Evolutionary conservation across 1,139 yeast genomes (phyloP).

Genomic region (Lipomyces yarrowii): DNA sequence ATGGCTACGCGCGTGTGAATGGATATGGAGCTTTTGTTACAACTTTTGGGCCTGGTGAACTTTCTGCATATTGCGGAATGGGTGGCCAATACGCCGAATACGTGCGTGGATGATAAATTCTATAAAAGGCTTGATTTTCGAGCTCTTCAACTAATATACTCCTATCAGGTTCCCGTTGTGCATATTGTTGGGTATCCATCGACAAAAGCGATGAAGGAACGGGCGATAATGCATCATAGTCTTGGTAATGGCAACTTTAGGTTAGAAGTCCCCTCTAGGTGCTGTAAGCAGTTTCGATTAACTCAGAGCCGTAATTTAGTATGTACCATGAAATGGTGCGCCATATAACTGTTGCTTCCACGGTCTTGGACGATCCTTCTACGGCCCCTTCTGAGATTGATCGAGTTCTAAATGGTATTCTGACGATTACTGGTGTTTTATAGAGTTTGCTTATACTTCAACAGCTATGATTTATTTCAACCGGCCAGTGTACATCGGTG

Average conservation of each 20-base stretch:
- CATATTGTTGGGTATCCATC: slow-evolving; percentile 82
- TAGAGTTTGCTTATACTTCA: not conserved
- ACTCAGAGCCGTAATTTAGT: not conserved
- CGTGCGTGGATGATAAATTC: not conserved
- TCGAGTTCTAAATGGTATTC: slow-evolving; percentile 51
- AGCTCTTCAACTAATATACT: not conserved
- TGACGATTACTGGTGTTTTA: no score
- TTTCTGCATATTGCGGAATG: not conserved
- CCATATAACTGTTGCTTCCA: slow-evolving; percentile 36
- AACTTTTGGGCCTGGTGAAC: not conserved
- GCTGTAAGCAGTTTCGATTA: not conserved
- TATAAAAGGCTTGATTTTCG: not conserved
- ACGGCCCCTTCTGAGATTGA: slow-evolving; percentile 62
- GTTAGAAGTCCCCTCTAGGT: not conserved
- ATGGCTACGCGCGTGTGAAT: not conserved
- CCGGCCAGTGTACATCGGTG: slow-evolving; percentile 76
- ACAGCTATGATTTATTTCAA: slow-evolving; percentile 54
- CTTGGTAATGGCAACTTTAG: slow-evolving; percentile 2
- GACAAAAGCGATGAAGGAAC: slow-evolving; percentile 36
- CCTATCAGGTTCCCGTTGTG: slow-evolving; percentile 56
- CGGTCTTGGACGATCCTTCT: slow-evolving; percentile 53
- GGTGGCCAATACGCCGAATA: not conserved
- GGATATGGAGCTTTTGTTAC: not conserved
- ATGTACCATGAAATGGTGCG: not conserved
- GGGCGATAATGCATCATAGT: slow-evolving; percentile 1